Base-by-base conservation (phyloP, 768 basidiomycete species). In the Russula ochroleuca region DNA sequence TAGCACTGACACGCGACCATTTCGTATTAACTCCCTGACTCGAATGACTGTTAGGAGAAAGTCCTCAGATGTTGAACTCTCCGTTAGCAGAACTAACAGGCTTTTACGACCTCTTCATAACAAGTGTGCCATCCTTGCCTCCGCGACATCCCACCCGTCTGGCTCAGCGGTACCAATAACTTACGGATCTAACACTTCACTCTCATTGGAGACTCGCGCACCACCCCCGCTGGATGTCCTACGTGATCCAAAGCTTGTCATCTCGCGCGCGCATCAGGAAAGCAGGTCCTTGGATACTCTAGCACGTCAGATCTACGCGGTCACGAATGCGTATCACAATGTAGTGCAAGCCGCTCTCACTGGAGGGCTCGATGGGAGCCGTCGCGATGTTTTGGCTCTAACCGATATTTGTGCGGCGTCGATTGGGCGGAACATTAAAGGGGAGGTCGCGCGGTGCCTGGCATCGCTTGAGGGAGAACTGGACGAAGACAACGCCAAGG, bases 321-420 rank as follows among this genome's bases (percentile, higher is more conserved):
- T 86, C 17, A 75, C 81, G n/a, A 81, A 82, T 64, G 79, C 79
- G 57, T 87, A 84, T 72, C 77, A 75, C 54, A 82, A 83, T 60
- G 70, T 85, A 49, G 73, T 81, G 3, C 68, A 79, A 40, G 79
- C 77, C 35, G 75, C 76, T 25, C 11, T 72, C 69, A 23, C 72
- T 47, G 15, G 56, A 63, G 11, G 43, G n/a, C 28, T 43, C 25
- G 15, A 41, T 10, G 28, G 61, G 8, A n/a, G 17, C 21, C 51
- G 28, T 41, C 50, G 59, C 60, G 54, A 45, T 38, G 69, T 78
- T 15, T 73, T 75, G 25, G 73, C 76, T 57, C 73, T 85, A 48
- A 76, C 80, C 40, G 75, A 75, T 35, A 72, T 84, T 62, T 85
- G 84, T 58, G 73, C 80, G 4, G 73, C 73, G 4, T 69, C 79